These are phyloP conservation scores for Ophiostoma ips DNA, from an alignment of 2,329 filamentous ascomycete species.

Conservation along the genomic window DNA sequence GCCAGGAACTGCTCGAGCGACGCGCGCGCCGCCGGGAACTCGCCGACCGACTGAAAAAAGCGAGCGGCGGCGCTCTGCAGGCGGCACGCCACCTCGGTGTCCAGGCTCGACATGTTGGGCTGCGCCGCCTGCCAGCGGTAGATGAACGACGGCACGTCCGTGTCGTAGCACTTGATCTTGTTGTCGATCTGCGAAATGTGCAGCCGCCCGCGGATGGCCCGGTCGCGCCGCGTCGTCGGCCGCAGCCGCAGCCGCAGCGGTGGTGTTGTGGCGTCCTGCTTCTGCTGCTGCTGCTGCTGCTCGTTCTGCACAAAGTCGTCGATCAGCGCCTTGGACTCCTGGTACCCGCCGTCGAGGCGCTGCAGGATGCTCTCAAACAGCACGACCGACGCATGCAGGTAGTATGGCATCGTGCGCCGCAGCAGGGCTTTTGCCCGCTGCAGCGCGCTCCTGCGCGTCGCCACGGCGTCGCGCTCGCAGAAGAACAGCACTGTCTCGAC, in stretches of 20 bases:
- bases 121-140: constrained; percentile 20
- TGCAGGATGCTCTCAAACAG: constrained; percentile 22
- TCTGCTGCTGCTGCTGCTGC: background rate
- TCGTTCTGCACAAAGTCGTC: background rate
- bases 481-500: constrained; percentile 21
- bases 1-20: constrained; percentile 21
- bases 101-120: constrained; percentile 18
- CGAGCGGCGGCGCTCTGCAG: constrained; percentile 21
- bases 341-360: constrained; percentile 17
- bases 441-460: constrained; percentile 16
- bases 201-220: constrained; percentile 18
- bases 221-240: constrained; percentile 5
- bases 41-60: constrained; percentile 22
- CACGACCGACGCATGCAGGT: constrained; percentile 19
- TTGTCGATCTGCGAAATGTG: constrained; percentile 24
- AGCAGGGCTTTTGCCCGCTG: constrained; percentile 16
- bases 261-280: background rate
- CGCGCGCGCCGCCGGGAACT: constrained; percentile 18
- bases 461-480: constrained; percentile 19
- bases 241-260: background rate
- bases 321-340: constrained; percentile 16
- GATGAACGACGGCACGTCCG: constrained; percentile 18
- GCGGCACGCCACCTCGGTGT: constrained; percentile 21
- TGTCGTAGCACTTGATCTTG: constrained; percentile 21
- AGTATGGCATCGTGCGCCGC: constrained; percentile 19